Evolutionary conservation across 805 yeast genomes (phyloP), one percentile per base, ranked within the genome.

Genomic region (Brettanomyces nanus): DNA sequence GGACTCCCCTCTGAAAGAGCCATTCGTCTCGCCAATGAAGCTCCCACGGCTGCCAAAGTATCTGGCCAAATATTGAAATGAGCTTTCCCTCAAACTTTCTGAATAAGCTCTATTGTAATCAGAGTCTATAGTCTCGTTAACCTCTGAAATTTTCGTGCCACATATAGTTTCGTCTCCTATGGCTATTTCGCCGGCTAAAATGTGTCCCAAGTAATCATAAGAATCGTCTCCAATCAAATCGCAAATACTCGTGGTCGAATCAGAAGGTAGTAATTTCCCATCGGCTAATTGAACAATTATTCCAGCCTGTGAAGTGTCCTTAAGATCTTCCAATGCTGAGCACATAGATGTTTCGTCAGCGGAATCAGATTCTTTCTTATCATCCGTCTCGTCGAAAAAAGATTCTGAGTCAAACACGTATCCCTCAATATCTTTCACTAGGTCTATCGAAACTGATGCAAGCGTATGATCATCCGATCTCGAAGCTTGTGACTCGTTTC

Each of bases 151-250:
- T 9, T 7, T 23, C 10, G 14, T 13, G 20, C n/a, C 18, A 22
- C 28, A 15, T 13, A 33, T 5, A 6, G 37, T 35, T 10, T 13
- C 17, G 25, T 28, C 37, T 20, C 28, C 38, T 15, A 35, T 26
- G n/a, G 11, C 28, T 25, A 38, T 28, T 38, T 54, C 51, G n/a
- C 56, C 59, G 7, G 54, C 49, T 4, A 65, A 38, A 5, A 61
- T 40, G 3, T 56, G 58, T 2, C 68, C 73, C 19, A 72, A 51
- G 41, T 71, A 72, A 0, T 62, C 61, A 46, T 61, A 71, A 0
- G 77, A 71, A 9, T 61, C 62, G 41, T 66, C 72, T 10, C 41
- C 37, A 11, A 45, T 21, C 6, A 53, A 35, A 5, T 47, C 48
- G 6, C 43, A 36, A 27, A 40, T 35, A 13, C 32, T 36, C 5